These are phyloP conservation scores for Beauveria sp. DNA, from an alignment of 2,329 filamentous ascomycete genomes.

Conservation along the genomic window DNA sequence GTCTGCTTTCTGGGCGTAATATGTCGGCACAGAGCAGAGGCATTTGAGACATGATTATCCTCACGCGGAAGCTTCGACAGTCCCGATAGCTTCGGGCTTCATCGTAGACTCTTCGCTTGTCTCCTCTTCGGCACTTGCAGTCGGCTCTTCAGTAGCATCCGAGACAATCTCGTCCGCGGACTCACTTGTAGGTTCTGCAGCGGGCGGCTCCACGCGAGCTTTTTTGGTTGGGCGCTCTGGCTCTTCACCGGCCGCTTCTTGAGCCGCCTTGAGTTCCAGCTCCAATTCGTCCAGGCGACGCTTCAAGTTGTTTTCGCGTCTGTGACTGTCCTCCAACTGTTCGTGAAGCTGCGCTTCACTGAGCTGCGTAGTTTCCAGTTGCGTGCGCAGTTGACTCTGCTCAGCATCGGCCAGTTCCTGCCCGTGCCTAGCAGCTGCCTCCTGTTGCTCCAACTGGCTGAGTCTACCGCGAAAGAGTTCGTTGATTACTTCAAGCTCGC, in stretches of 20 bases:
- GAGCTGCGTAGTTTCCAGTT: conserved; percentile 41
- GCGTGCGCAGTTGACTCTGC: conserved; percentile 48
- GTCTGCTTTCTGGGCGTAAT: neutral
- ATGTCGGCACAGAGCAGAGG: neutral
- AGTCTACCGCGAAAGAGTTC: conserved; percentile 71
- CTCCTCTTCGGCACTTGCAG: neutral
- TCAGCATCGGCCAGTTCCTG: conserved; percentile 49
- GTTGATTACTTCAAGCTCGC: conserved; percentile 92
- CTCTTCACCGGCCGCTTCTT: conserved; percentile 13
- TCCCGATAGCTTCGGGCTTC: neutral
- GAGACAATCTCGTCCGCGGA: neutral
- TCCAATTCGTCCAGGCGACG: conserved; percentile 74
- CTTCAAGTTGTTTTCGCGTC: conserved; percentile 75
- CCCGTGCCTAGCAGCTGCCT: conserved; percentile 57
- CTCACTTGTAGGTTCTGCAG: neutral
- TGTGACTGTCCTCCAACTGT: conserved; percentile 68
- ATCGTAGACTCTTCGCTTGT: neutral
- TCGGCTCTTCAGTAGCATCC: neutral
- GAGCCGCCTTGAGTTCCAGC: conserved; percentile 39
- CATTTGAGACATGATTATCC: neutral
- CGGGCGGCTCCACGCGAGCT: conserved; percentile 17
- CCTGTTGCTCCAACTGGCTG: conserved; percentile 70
- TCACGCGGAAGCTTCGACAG: neutral
- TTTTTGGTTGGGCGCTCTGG: conserved; percentile 23
- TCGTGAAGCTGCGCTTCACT: conserved; percentile 41